phyloP scores from a whole-genome alignment of 169 alveolate species.

The Cryptosporidium viatorum region DNA sequence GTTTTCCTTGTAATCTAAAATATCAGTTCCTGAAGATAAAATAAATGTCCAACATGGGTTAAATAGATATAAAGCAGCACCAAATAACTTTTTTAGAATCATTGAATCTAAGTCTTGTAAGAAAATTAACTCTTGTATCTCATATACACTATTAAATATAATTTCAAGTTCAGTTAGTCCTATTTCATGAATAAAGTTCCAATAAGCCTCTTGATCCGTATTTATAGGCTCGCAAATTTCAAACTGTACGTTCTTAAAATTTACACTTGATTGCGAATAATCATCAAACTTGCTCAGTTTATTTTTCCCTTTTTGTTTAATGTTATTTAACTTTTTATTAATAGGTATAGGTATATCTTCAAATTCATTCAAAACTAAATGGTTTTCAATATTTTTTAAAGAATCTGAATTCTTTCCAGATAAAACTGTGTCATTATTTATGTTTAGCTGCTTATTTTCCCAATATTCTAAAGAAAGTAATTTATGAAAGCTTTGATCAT shows the following conservation, averaged over 20 bases:
- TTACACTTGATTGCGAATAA: not conserved
- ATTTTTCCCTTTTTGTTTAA: not conserved
- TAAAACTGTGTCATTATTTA: not conserved
- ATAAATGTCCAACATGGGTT: slow-evolving; percentile 15
- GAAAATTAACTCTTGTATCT: not conserved
- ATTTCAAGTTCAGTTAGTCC: slow-evolving; percentile 10
- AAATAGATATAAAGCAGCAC: not conserved
- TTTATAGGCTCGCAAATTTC: not conserved
- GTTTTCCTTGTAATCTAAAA: not conserved
- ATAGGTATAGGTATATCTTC: slow-evolving; percentile 7
- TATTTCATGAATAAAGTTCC: not conserved
- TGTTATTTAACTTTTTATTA: not conserved
- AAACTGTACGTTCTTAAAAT: not conserved
- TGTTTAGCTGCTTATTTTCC: not conserved
- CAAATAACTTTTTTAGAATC: not conserved
- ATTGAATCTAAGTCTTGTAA: not conserved
- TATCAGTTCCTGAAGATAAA: not conserved
- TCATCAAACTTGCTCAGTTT: not conserved
- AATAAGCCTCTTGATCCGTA: not conserved
- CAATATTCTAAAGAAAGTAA: not conserved
- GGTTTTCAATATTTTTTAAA: not conserved
- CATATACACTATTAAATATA: not conserved
- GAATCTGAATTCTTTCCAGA: too few relatives aligned
- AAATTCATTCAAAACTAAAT: not conserved
- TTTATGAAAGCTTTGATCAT: not conserved